Conservation (phyloP, 495 filamentous ascomycete species). For the Xylaria flabelliformis region DNA sequence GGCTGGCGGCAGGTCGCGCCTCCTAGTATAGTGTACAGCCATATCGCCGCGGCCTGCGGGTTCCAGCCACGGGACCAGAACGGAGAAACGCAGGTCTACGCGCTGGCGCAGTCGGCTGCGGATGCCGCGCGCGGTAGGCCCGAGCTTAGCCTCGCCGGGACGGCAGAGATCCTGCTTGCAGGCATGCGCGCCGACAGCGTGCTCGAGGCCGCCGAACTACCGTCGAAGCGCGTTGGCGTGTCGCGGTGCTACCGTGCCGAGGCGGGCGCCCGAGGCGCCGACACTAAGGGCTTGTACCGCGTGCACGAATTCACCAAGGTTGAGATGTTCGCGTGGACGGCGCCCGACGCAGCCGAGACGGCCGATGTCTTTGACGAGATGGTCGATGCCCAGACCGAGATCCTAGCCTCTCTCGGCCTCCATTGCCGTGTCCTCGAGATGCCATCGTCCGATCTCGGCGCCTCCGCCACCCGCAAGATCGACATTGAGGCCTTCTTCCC, state of each 20-base stretch:
- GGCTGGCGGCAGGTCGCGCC: slow-evolving; percentile 82
- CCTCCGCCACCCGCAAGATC: slow-evolving; percentile 80
- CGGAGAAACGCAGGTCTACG: slow-evolving; percentile 90
- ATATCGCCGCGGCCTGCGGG: slow-evolving; percentile 88
- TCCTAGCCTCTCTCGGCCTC: slow-evolving; percentile 76
- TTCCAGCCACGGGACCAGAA: slow-evolving; percentile 92
- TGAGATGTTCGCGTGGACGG: slow-evolving; percentile 91
- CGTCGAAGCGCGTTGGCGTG: slow-evolving; percentile 78
- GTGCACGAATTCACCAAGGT: slow-evolving; percentile 99
- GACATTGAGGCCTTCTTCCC: slow-evolving; percentile 97
- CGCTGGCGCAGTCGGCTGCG: slow-evolving; percentile 65
- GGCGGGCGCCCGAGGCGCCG: slow-evolving; percentile 84
- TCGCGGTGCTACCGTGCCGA: slow-evolving; percentile 94
- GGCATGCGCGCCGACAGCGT: slow-evolving; percentile 81
- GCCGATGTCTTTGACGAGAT: slow-evolving; percentile 79
- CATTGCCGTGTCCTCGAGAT: slow-evolving; percentile 91
- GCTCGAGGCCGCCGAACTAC: slow-evolving; percentile 67
- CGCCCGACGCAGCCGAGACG: slow-evolving; percentile 52
- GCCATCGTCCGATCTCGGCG: slow-evolving; percentile 86
- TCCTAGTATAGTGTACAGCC: slow-evolving; percentile 88
- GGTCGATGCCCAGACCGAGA: slow-evolving; percentile 81
- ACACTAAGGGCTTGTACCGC: slow-evolving; percentile 93
- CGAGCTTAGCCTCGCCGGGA: slow-evolving; percentile 76
- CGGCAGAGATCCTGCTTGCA: slow-evolving; percentile 93
- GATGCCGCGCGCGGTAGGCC: slow-evolving; percentile 68